A percentile compares a stretch with the other conserved stretches of the same genome.
Conservation (phyloP, 2,329 filamentous ascomycete species). For the Fusarium musae region DNA sequence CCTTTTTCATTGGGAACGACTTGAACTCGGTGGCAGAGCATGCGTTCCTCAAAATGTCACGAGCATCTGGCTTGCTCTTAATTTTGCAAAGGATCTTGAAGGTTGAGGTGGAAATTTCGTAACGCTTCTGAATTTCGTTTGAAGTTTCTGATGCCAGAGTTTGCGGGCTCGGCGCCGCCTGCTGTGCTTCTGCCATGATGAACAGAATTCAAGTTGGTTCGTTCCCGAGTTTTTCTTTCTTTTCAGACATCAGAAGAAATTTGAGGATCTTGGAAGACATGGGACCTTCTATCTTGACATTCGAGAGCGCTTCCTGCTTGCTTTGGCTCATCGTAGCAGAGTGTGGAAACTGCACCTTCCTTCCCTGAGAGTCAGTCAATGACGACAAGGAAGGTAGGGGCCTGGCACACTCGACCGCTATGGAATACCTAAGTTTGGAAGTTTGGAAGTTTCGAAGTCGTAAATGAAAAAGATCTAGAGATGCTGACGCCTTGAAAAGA, state of each 20-base stretch:
- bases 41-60: slow-evolving; percentile 51
- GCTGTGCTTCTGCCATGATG: neutral
- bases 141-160: neutral
- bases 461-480: too few relatives aligned
- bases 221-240: neutral
- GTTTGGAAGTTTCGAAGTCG: too few relatives aligned
- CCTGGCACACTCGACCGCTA: neutral
- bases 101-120: slow-evolving; percentile 48
- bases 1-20: slow-evolving; percentile 50
- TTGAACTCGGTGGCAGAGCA: slow-evolving; percentile 53
- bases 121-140: slow-evolving; percentile 49
- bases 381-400: neutral
- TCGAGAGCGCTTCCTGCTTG: neutral
- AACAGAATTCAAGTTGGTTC: neutral
- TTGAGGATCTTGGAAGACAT: too few relatives aligned
- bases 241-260: too few relatives aligned
- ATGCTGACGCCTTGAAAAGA: neutral
- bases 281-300: neutral
- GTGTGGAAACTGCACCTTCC: neutral
- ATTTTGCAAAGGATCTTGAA: slow-evolving; percentile 47
- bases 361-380: neutral
- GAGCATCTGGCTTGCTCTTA: slow-evolving; percentile 42
- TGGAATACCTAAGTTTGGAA: too few relatives aligned
- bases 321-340: neutral
- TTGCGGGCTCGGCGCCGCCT: neutral